Evolutionary conservation across 2,329 filamentous ascomycete genomes (phyloP), one percentile per base, ranked within the genome.

Genomic region (Aureobasidium leucospermi): DNA sequence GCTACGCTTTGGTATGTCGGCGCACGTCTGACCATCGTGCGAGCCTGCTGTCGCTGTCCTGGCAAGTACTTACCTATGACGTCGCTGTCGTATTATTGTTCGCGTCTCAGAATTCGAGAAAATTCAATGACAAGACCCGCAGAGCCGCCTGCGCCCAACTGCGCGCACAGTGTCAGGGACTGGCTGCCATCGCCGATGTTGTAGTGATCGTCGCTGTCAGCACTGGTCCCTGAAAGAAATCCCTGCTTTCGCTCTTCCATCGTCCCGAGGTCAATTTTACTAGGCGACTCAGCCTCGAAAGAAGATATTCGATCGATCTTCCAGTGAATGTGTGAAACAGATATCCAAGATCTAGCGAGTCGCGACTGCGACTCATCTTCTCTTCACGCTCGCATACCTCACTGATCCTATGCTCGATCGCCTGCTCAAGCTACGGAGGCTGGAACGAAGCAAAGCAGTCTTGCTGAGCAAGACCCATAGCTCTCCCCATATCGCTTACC

Each of bases 141-240:
- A 56, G 52, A 56, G 52, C 52, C 52, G 52, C 52, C 7, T 28
- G 41, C 52, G 52, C 19, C 52, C 19, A 56, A 56, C 29, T 28
- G 41, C 16, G 41, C 28, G 52, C 52, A 56, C 52, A 41, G 52
- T 36, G 39, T 7, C 52, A 56, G 52, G 31, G 41, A 43, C 41
- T 16, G n/a, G 19, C 41, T 28, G 31, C 52, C 39, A 56, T 56
- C 52, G 52, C 31, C 52, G 52, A 56, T 56, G 38, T 36, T 36
- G 10, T 11, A 45, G 11, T 23, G 52, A 56, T 56, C 52, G 39
- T 8, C 52, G 52, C 52, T 56, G 52, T 56, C 52, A 56, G 36
- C 6, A 46, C 11, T 36, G 52, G 52, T 56, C 52, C 52, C 52
- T 46, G 52, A 13, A 46, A 36, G 28, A 46, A 56, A 45, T 28